Evolutionary conservation across 345 rosid species (phyloP).

Genomic region (Eucalyptus guilfoylei): DNA sequence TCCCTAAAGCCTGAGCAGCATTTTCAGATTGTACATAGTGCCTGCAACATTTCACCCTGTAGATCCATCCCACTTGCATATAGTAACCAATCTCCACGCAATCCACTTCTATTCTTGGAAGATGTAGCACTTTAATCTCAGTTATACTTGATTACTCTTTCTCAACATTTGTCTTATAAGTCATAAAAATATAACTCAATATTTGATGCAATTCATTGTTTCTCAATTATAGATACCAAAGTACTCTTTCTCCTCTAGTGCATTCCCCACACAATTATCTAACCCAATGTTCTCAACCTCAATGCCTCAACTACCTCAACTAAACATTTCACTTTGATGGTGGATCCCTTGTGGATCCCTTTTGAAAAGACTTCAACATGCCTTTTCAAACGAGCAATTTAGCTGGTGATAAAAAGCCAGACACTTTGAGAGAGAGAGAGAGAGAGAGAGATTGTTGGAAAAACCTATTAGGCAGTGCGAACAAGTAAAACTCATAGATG

Average conservation of each 20-base stretch:
- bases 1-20: neutral
- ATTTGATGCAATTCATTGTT: neutral
- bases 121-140: neutral
- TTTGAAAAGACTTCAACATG: neutral
- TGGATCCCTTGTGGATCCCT: neutral
- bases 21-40: neutral
- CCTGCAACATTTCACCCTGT: neutral
- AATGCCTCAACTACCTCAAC: neutral
- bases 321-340: neutral
- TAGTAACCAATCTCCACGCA: neutral
- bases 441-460: neutral
- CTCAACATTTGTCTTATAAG: neutral
- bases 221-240: neutral
- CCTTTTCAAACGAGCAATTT: neutral
- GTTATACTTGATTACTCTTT: neutral
- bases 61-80: neutral
- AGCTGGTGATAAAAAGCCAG: neutral
- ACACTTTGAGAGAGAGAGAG: neutral
- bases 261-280: neutral
- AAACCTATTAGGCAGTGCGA: neutral
- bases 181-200: neutral
- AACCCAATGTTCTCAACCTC: neutral
- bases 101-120: neutral
- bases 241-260: neutral
- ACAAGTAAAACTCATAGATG: neutral